Conservation (phyloP, 305 asterid genomes). For the Fraxinus nigra region DNA sequence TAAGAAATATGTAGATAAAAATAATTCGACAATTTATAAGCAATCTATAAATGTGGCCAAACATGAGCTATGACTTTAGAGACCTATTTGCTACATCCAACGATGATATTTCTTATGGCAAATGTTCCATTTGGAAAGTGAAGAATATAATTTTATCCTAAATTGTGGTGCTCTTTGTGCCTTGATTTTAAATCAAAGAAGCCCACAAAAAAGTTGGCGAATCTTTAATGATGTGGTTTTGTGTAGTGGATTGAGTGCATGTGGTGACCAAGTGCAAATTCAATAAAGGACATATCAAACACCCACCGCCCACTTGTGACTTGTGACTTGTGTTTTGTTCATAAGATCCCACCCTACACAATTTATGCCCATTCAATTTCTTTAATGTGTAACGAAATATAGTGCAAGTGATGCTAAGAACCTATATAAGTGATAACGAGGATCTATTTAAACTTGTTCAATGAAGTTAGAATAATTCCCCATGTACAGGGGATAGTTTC, state of each 20-base stretch:
- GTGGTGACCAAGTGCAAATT: neutral
- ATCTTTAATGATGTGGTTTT: neutral
- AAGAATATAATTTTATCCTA: neutral
- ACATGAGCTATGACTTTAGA: too few species aligned
- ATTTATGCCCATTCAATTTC: neutral
- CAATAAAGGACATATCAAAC: neutral
- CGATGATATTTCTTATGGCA: neutral
- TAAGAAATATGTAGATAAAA: too few species aligned
- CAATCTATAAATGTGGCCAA: too few species aligned
- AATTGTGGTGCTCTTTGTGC: neutral
- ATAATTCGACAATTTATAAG: too few species aligned
- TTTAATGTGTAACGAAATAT: neutral
- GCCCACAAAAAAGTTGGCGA: neutral
- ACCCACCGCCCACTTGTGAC: neutral
- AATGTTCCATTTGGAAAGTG: neutral
- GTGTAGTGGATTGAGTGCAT: neutral
- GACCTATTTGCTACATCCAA: neutral
- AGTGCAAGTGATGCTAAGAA: too few species aligned
- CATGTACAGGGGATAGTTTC: too few species aligned
- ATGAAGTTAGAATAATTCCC: too few species aligned
- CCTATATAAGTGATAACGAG: too few species aligned
- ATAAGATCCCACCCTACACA: neutral
- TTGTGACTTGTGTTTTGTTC: neutral
- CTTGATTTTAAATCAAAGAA: neutral
- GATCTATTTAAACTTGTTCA: too few species aligned